Base-by-base conservation (phyloP, 345 rosid species). In the Iberis pinnata region DNA sequence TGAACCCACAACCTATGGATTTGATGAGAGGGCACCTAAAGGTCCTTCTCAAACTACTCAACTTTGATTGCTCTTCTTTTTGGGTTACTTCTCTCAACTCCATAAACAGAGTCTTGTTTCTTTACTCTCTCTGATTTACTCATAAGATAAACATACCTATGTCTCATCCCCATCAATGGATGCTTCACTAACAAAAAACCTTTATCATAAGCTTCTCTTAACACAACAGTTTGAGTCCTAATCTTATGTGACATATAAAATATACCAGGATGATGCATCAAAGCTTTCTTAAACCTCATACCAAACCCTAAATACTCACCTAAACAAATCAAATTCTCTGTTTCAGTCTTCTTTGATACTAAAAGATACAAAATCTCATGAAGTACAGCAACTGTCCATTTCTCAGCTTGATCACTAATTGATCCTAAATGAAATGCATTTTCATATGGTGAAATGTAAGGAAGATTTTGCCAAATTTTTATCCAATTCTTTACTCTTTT, bases 81-180 rank as follows among this genome's bases (percentile, higher is more conserved):
- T n/a, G n/a, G n/a, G n/a, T n/a, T n/a, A n/a, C n/a, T n/a, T n/a
- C n/a, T n/a, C n/a, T n/a, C n/a, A n/a, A n/a, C n/a, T n/a, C n/a
- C n/a, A n/a, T n/a, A n/a, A n/a, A n/a, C n/a, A n/a, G n/a, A n/a
- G n/a, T 62, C 41, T 43, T 36, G 41, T 27, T 65, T 68, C 24
- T 32, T 58, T 25, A 11, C 44, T 31, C 36, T 62, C 22, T 24
- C 46, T 0, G 70, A 45, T 68, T 73, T 72, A 61, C 76, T 75
- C 95, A 83, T 83, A 43, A 86, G 86, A 70, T 75, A 69, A 44
- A 82, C 68, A 58, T 86, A 84, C 65, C 80, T 70, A 71, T 76
- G 78, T 61, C 97, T 68, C 78, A 89, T 89, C 14, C 90, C 97
- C 79, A 81, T 78, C 73, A 86, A 60, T 0, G 82, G 86, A 70